phyloP scores from a whole-genome alignment of 805 yeast species.

The Ogataea saltuana region DNA sequence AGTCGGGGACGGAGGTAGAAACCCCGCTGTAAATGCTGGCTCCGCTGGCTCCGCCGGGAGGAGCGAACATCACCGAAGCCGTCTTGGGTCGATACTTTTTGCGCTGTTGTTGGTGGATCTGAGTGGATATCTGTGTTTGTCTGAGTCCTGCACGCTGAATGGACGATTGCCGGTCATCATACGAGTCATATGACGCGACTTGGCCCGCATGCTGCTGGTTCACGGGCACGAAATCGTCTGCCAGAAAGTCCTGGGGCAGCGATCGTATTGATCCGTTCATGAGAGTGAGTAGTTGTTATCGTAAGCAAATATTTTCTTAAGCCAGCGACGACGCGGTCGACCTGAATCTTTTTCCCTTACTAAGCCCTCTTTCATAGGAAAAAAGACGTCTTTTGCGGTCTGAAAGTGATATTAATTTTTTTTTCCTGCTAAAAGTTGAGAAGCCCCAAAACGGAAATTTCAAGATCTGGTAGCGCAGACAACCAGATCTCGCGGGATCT shows the following conservation, averaged over 20 bases:
- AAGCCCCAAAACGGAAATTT: background rate
- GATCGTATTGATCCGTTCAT: slow-evolving; percentile 14
- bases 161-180: slow-evolving; percentile 33
- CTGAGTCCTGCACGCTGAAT: slow-evolving; percentile 34
- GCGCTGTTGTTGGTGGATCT: slow-evolving; percentile 27
- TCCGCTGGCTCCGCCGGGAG: slow-evolving; percentile 5
- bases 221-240: slow-evolving; percentile 10
- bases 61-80: slow-evolving; percentile 10
- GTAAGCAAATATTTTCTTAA: too few relatives aligned
- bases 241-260: slow-evolving; percentile 7
- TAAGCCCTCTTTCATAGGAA: background rate
- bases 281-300: too few relatives aligned
- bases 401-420: background rate
- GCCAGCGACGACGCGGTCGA: too few relatives aligned
- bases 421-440: background rate
- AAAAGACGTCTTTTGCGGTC: background rate
- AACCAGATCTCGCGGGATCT: slow-evolving; percentile 2
- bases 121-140: slow-evolving; percentile 31
- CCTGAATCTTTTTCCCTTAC: too few relatives aligned
- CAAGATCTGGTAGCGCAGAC: background rate
- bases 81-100: slow-evolving; percentile 32
- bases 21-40: slow-evolving; percentile 12
- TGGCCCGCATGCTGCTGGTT: slow-evolving; percentile 7
- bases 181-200: slow-evolving; percentile 21
- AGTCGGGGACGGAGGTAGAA: slow-evolving; percentile 9